Evolutionary conservation across 179 eudicot species (phyloP).

Genomic region (Vitellaria paradoxa): DNA sequence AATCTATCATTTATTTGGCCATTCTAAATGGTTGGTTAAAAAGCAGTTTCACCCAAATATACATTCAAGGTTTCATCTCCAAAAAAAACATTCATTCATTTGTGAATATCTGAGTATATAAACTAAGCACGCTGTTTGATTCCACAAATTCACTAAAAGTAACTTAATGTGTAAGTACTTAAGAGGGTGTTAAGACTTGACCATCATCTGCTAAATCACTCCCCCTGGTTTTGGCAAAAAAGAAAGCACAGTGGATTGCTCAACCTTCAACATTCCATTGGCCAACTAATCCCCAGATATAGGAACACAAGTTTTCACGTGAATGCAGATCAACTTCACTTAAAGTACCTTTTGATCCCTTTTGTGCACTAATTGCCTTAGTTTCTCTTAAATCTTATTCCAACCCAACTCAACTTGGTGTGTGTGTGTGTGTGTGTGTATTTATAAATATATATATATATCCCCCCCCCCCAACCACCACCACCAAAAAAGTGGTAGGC

Average conservation of each 20-base stretch:
- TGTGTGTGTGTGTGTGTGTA: neutral
- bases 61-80: too few relatives aligned
- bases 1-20: too few relatives aligned
- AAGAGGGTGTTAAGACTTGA: conserved; percentile 14
- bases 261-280: conserved; percentile 14
- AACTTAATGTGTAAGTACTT: neutral
- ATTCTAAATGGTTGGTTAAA: too few relatives aligned
- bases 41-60: too few relatives aligned
- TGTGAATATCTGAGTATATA: too few relatives aligned
- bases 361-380: neutral
- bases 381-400: neutral
- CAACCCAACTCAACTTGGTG: neutral
- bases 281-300: conserved; percentile 8
- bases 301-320: conserved; percentile 20
- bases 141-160: neutral
- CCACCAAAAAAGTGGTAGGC: neutral
- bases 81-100: too few relatives aligned
- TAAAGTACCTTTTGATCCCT: conserved; percentile 4
- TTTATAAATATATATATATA: too few relatives aligned
- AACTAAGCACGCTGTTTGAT: too few relatives aligned
- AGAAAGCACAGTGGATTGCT: conserved; percentile 21
- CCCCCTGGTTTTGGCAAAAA: conserved; percentile 28
- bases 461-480: too few relatives aligned
- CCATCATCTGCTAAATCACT: conserved; percentile 4
- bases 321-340: neutral